Evolutionary conservation across 2,329 filamentous ascomycete genomes (phyloP).

Genomic region (Trichoderma harzianum): DNA sequence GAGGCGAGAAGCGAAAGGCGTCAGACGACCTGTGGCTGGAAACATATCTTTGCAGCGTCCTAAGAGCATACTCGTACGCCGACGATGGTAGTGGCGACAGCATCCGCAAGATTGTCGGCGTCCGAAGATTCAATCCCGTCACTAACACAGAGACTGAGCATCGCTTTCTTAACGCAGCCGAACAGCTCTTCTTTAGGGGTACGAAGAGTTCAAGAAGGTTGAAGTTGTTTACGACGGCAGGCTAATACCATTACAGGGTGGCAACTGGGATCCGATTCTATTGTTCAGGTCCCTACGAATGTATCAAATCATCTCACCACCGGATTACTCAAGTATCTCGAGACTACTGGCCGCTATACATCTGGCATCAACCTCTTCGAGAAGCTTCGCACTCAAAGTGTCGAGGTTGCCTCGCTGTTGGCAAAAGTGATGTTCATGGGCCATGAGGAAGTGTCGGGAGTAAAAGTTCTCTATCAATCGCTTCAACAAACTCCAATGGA

Average conservation of each 20-base stretch:
- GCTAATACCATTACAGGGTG: conserved; percentile 57
- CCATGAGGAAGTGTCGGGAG: conserved; percentile 94
- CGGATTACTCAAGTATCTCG: conserved; percentile 91
- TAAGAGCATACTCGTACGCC: conserved; percentile 93
- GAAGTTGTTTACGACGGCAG: not conserved
- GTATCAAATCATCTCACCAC: conserved; percentile 94
- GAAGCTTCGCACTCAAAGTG: conserved; percentile 84
- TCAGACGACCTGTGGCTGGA: conserved; percentile 96
- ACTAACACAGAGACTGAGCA: conserved; percentile 98
- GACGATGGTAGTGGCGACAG: conserved; percentile 92
- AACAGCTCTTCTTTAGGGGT: conserved; percentile 94
- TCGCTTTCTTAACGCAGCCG: conserved; percentile 88
- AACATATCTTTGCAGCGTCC: conserved; percentile 91
- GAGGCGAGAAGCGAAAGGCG: conserved; percentile 88
- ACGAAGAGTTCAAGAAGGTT: conserved; percentile 21
- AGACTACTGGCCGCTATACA: conserved; percentile 88
- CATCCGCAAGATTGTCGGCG: conserved; percentile 96
- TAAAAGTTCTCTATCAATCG: conserved; percentile 81
- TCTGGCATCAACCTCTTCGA: conserved; percentile 98
- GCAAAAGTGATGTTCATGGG: conserved; percentile 90
- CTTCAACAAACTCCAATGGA: conserved; percentile 95
- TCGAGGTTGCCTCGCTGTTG: conserved; percentile 89
- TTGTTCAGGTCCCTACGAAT: conserved; percentile 95
- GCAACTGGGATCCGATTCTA: conserved; percentile 93
- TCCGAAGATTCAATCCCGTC: conserved; percentile 93